Evolutionary conservation across 2,329 filamentous ascomycete species (phyloP), one percentile per base, ranked within the genome.

Genomic region (Ophiostoma sp.): DNA sequence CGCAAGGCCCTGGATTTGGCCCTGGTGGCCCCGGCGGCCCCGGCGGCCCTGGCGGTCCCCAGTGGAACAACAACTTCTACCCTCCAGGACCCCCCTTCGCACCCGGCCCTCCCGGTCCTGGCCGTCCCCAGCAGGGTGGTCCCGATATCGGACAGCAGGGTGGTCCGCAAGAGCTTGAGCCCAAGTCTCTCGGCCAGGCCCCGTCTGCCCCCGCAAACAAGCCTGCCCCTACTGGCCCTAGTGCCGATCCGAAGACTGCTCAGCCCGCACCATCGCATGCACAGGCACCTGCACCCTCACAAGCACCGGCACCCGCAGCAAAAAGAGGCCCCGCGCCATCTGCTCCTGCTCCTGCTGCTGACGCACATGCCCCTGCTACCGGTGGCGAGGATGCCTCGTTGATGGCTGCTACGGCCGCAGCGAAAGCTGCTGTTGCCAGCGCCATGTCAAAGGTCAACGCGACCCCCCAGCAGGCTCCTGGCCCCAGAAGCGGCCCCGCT

Each of bases 391-490:
- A 76, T 74, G 79, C 79, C 11, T 75, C 80, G 63, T 79, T 89
- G 9, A 83, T 85, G 71, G 88, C 90, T 77, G 89, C 90, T 1
- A 93, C 90, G 0, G 86, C 89, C 75, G 87, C 89, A 52, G 90
- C 90, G 1, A 89, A 87, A 73, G 90, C 89, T 45, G 90, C 90
- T 8, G 90, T 92, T n/a, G 90, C 90, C 67, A 47, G n/a, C 27
- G 63, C 63, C 3, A 11, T 64, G 63, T 45, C 8, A 9, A 64
- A 64, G 63, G 65, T 55, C 47, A 66, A 66, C 16, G 11, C 45
- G 9, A 89, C 89, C 1, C 92, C 90, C 0, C 86, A 89, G 75
- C 89, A 87, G 73, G 90, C 89, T 42, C 90, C 90, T 8, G 90
- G 92, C n/a, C 89, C 90, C 66, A 86, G 89, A 55, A 16, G 16